Conservation (phyloP, 306 rosid species). For the Malus sylvestris region DNA sequence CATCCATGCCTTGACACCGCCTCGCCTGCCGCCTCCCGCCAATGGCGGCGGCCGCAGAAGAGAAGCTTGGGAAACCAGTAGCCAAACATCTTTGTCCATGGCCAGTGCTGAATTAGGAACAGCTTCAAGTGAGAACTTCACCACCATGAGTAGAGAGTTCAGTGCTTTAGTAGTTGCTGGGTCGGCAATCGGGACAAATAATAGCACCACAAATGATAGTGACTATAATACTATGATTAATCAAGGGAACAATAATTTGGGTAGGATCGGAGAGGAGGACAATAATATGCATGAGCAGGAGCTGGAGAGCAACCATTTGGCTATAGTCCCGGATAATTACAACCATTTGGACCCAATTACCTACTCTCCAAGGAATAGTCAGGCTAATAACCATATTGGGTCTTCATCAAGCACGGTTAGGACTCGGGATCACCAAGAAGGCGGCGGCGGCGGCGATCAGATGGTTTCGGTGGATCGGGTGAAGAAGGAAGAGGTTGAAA, state of each 20-base stretch:
- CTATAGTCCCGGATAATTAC: slow-evolving; percentile 65
- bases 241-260: slow-evolving; percentile 20
- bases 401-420: slow-evolving; percentile 2
- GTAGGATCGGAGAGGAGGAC: slow-evolving; percentile 82
- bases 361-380: slow-evolving; percentile 16
- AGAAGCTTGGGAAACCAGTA: slow-evolving; percentile 54
- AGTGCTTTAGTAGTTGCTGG: slow-evolving; percentile 91
- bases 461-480: slow-evolving; percentile 59
- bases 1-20: slow-evolving; percentile 78
- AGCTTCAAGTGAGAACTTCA: slow-evolving; percentile 58
- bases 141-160: slow-evolving; percentile 83
- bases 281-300: slow-evolving; percentile 17
- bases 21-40: slow-evolving; percentile 20
- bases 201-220: slow-evolving; percentile 2
- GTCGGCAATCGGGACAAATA: slow-evolving; percentile 33
- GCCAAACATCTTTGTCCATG: slow-evolving; percentile 45
- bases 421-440: not conserved
- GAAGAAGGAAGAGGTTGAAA: slow-evolving; percentile 94
- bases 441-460: slow-evolving; percentile 15
- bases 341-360: slow-evolving; percentile 31
- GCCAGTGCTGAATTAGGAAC: slow-evolving; percentile 43
- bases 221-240: not conserved
- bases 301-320: slow-evolving; percentile 69
- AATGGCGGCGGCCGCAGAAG: slow-evolving; percentile 39
- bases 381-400: not conserved